Conservation (phyloP, 1,139 yeast species). For the Saccharomyces hybrid region DNA sequence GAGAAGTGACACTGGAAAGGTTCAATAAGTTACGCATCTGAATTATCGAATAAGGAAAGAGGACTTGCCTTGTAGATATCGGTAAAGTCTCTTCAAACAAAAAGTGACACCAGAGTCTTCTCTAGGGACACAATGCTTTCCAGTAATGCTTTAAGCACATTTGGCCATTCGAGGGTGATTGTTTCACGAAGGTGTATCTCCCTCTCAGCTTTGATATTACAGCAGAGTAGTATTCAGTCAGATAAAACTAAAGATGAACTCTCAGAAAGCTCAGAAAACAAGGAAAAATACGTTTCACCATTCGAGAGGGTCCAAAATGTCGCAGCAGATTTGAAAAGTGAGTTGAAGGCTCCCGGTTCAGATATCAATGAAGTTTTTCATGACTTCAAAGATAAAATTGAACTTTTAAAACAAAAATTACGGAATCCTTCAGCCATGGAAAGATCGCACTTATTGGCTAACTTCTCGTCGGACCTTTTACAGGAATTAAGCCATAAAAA, state of each 20-base stretch:
- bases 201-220: background rate
- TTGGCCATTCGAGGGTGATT: background rate
- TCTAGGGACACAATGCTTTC: background rate
- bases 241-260: background rate
- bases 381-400: background rate
- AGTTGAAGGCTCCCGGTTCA: background rate
- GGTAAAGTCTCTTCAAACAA: background rate
- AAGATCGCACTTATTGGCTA: background rate
- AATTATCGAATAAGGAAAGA: background rate
- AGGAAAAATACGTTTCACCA: background rate
- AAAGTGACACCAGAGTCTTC: background rate
- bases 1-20: background rate
- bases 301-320: background rate
- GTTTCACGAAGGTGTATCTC: background rate
- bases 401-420: background rate
- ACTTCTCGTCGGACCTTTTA: background rate
- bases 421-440: background rate
- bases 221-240: background rate
- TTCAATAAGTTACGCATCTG: background rate
- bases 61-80: background rate
- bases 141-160: background rate
- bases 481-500: conserved; percentile 5
- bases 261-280: background rate
- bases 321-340: background rate
- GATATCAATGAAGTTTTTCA: background rate